Conservation (phyloP, 768 basidiomycete genomes). For the Boletus fagicola region DNA sequence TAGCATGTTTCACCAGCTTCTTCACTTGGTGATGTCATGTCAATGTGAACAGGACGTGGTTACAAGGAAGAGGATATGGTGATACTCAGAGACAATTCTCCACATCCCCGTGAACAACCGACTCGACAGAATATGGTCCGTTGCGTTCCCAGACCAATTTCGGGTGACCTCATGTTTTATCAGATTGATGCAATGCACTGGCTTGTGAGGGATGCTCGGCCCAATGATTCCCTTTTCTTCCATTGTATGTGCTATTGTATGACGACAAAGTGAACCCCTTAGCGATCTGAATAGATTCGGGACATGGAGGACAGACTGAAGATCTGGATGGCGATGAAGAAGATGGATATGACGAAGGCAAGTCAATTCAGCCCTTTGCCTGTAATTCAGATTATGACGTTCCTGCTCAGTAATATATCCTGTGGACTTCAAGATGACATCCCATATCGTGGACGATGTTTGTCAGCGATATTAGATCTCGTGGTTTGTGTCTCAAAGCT, state of each 20-base stretch:
- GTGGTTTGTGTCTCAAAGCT: conserved; percentile 3
- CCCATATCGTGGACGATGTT: conserved; percentile 90
- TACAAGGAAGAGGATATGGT: conserved; percentile 84
- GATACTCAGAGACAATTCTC: conserved; percentile 74
- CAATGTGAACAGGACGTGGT: conserved; percentile 33
- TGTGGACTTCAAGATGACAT: conserved; percentile 59
- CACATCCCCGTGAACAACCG: conserved; percentile 60
- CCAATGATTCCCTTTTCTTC: conserved; percentile 88
- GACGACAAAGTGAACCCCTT: neutral
- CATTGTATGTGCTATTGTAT: conserved; percentile 55
- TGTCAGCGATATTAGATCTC: conserved; percentile 24
- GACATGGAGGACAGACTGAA: conserved; percentile 89
- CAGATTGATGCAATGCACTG: conserved; percentile 83
- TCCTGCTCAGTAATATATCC: conserved; percentile 75
- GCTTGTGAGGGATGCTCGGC: conserved; percentile 78
- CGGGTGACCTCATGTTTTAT: neutral
- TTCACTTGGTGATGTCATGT: neutral
- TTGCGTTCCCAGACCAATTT: conserved; percentile 2
- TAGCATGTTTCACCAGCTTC: conserved; percentile 23
- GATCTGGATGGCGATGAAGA: conserved; percentile 82
- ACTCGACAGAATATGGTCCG: conserved; percentile 79
- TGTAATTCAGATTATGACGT: neutral
- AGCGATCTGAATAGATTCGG: conserved; percentile 58
- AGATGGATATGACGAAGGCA: conserved; percentile 81
- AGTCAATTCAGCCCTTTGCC: conserved; percentile 9